Evolutionary conservation across 257 asterid species (phyloP), one percentile per base, ranked within the genome.

Genomic region (Fraxinus cuspidata): DNA sequence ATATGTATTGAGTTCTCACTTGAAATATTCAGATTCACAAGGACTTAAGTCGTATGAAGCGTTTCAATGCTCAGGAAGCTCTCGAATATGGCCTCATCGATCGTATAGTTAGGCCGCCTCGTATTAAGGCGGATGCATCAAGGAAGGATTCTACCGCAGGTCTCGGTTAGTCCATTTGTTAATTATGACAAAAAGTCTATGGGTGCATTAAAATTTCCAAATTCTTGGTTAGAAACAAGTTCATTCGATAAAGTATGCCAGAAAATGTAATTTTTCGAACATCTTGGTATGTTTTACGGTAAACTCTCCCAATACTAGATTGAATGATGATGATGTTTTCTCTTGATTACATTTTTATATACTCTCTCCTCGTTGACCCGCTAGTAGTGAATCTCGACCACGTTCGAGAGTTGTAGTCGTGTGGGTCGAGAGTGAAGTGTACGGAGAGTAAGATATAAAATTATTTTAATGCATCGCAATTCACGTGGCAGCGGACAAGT

Each of bases 61-160:
- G 87, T 3, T 93, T 93, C 77, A 87, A 81, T 77, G 88, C 98
- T 67, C 91, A 89, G 70, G 94, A 90, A 84, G 99, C 98, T 51
- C 90, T 95, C 67, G 98, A 90, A 66, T 95, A 93, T 70, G 99
- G 99, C 68, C 90, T 94, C 75, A 89, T 95, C 37, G 99, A 95
- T 82, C 85, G 90, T 58, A 81, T 93, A 75, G 88, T 87, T 10
- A 87, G 97, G 86, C 97, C 99, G 27, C 74, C 90, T n/a, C 89
- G 91, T 47, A 72, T 87, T 56, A 82, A 87, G 81, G 81, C 86
- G 11, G 89, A 88, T 76, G 87, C 89, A 38, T 87, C 86, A 0
- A 72, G 75, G n/a, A 85, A 87, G 78, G 86, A 84, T 11, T 72
- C 89, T 72, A 86, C 83, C 0, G 81, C 88, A 12, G 96, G 92